Base-by-base conservation (phyloP, 352 stramenopile genomes). In the Thalassiosira sp. region DNA sequence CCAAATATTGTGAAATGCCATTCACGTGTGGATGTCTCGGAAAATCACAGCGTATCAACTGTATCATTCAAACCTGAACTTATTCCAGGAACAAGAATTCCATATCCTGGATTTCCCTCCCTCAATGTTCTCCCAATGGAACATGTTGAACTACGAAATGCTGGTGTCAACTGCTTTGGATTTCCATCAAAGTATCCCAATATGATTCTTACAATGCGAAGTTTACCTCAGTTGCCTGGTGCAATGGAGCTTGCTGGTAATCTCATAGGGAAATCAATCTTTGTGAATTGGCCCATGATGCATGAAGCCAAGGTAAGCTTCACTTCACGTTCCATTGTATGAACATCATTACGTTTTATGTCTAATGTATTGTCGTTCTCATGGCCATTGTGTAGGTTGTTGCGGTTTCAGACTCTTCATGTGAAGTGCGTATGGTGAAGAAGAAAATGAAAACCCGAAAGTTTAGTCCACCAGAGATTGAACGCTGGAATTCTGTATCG, bases 211-310 rank as follows among this genome's bases (percentile, higher is more conserved):
- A 89, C 80, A 16, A 69, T 95, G 35, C 76, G 86, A 27, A 42
- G 72, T 22, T 84, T 91, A 67, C 83, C 86, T 2, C 54, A 88
- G 49, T 75, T 94, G 13, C 86, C 89, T 27, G 70, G 77, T 20
- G 82, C 91, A 18, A 61, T 86, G 51, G 43, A 81, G n/a, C 53
- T 95, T 33, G 86, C 90, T 18, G 37, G 84, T 1, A 91, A 88
- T 37, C 53, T 95, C 10, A 75, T 96, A 22, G 87, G 84, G 5
- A 87, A 90, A 60, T 89, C 81, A 20, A 85, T 98, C 2, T 94
- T 97, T 68, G 95, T 98, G 3, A 98, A 99, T 86, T 99, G 96
- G 94, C 97, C 97, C 1, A 98, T 98, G 81, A 93, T 99, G 85
- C 96, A 98, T 74, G 96, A 99, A 89, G 96, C 93, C 3, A 93